Percentiles rank a stretch among this genome's conserved stretches.
phyloP scores from a whole-genome alignment of 2,329 filamentous ascomycete species.

The Coniella lustricola region DNA sequence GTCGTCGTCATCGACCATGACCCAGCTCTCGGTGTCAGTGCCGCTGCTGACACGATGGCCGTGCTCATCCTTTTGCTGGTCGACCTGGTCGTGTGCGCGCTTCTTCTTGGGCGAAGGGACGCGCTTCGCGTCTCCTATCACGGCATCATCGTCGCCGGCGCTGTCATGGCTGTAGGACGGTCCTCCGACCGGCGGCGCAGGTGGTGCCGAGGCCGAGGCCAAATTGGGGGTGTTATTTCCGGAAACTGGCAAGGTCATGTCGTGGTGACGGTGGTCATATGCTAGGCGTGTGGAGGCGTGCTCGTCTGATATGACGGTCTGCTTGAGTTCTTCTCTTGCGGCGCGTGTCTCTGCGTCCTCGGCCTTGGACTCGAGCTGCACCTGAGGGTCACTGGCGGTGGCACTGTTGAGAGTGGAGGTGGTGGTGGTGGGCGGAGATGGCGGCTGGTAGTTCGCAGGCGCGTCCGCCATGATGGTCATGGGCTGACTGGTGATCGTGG shows the following conservation, averaged over 20 bases:
- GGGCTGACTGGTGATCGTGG: not conserved
- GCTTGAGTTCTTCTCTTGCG: constrained; percentile 56
- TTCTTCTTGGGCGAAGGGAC: constrained; percentile 61
- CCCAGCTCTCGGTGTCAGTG: constrained; percentile 29
- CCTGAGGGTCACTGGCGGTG: constrained; percentile 19
- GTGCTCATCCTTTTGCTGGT: constrained; percentile 39
- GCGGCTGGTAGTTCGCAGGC: not conserved
- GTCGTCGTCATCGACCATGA: constrained; percentile 11
- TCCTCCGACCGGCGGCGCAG: constrained; percentile 21
- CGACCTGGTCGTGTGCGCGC: constrained; percentile 52
- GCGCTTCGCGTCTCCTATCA: constrained; percentile 42
- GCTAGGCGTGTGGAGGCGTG: constrained; percentile 21
- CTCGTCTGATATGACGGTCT: constrained; percentile 54
- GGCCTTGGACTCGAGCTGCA: constrained; percentile 28
- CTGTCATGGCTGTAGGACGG: constrained; percentile 25
- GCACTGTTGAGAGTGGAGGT: constrained; percentile 28
- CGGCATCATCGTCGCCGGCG: too few species aligned
- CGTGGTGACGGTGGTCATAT: constrained; percentile 16
- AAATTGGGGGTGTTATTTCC: constrained; percentile 24
- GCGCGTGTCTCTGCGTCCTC: constrained; percentile 60
- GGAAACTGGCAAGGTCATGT: constrained; percentile 14
- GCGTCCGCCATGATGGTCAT: constrained; percentile 11
- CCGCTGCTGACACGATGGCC: constrained; percentile 31
- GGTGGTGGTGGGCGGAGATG: not conserved
- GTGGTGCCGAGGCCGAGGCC: constrained; percentile 16